Conservation (phyloP, 208 protist species). For the Naegleria gruberi region DNA sequence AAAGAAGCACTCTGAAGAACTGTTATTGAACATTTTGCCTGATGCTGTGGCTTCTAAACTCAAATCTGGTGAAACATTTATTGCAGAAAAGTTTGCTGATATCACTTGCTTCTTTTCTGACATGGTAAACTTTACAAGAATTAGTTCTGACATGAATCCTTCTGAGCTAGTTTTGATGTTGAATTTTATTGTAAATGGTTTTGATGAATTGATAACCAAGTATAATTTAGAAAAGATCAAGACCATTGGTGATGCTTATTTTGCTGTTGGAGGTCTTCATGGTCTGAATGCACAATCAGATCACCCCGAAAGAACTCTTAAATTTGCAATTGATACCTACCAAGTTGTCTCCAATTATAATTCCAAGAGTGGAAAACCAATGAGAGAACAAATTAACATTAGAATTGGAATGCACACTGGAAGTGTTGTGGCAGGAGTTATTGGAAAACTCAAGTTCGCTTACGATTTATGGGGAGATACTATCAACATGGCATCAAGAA, state of each 20-base stretch:
- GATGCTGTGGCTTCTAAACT: background rate
- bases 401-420: too few species aligned
- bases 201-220: background rate
- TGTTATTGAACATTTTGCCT: conserved; percentile 31
- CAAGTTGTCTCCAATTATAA: too few species aligned
- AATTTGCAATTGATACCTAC: too few species aligned
- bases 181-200: background rate
- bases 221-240: conserved; percentile 28
- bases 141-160: background rate
- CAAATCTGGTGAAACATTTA: conserved; percentile 14
- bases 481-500: too few species aligned
- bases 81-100: conserved; percentile 19
- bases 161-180: conserved; percentile 1
- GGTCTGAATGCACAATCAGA: too few species aligned
- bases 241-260: conserved; percentile 11
- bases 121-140: conserved; percentile 1
- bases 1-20: conserved; percentile 11
- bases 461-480: too few species aligned
- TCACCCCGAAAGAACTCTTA: too few species aligned
- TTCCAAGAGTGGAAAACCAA: too few species aligned
- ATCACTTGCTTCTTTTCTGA: conserved; percentile 13
- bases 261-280: background rate
- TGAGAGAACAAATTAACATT: too few species aligned
- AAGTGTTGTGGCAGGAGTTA: too few species aligned
- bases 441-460: too few species aligned